These are phyloP conservation scores for Zangia roseola DNA, from an alignment of 768 basidiomycete genomes.

Conservation along the genomic window DNA sequence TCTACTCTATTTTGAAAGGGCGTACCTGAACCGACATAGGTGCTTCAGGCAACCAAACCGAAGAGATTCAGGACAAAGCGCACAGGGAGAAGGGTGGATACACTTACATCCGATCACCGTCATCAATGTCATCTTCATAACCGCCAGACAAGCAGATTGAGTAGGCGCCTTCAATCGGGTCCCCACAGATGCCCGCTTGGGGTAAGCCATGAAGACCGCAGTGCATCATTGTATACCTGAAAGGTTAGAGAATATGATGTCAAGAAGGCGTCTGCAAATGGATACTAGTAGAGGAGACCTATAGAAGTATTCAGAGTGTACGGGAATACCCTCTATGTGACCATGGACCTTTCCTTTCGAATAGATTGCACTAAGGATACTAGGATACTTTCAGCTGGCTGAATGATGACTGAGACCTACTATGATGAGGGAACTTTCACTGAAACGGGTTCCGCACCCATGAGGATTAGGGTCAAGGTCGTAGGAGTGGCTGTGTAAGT, in stretches of 20 bases:
- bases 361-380: no score
- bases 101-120: slow-evolving; percentile 38
- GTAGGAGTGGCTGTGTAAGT: no score
- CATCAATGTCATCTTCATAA: slow-evolving; percentile 42
- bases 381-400: no score
- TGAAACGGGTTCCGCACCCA: no score
- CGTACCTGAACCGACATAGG: slow-evolving; percentile 34
- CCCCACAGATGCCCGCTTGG: slow-evolving; percentile 41
- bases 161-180: slow-evolving; percentile 34
- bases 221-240: slow-evolving; percentile 20
- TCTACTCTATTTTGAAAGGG: neutral
- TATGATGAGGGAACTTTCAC: no score
- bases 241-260: no score
- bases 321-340: slow-evolving; percentile 26
- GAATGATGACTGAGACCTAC: no score
- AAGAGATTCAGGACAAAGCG: neutral
- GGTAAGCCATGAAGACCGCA: slow-evolving; percentile 34
- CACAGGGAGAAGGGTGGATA: neutral
- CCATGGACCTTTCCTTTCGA: slow-evolving; percentile 25
- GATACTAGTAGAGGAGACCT: slow-evolving; percentile 4
- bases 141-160: slow-evolving; percentile 43
- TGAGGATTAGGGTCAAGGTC: no score
- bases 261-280: no score
- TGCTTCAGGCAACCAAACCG: slow-evolving; percentile 20
- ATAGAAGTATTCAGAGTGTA: slow-evolving; percentile 21